Conservation (phyloP, 495 filamentous ascomycete genomes). For the Penicillium manginii region DNA sequence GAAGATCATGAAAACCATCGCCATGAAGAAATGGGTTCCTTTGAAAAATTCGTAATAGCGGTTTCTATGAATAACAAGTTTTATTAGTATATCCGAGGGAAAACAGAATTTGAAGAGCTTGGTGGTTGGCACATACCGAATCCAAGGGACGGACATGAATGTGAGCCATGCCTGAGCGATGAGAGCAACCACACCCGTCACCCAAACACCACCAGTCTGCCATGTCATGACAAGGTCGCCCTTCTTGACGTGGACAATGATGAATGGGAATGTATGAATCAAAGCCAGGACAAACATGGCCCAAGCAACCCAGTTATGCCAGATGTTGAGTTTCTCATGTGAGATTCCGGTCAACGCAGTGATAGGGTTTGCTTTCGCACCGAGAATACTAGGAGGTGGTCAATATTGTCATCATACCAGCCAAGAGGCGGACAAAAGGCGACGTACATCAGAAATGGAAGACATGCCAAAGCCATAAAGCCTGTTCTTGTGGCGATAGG, state of each 20-base stretch:
- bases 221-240: constrained; percentile 55
- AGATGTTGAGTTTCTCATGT: constrained; percentile 58
- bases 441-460: constrained; percentile 54
- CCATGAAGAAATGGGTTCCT: constrained; percentile 54
- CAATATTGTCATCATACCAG: background rate
- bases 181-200: constrained; percentile 59
- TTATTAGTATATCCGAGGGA: background rate
- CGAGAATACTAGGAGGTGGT: constrained; percentile 24
- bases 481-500: constrained; percentile 56
- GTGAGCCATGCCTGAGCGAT: constrained; percentile 59
- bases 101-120: background rate
- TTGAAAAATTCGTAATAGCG: constrained; percentile 66
- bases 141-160: constrained; percentile 50
- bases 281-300: constrained; percentile 57
- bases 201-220: constrained; percentile 50
- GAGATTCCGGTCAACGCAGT: constrained; percentile 56
- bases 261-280: constrained; percentile 62
- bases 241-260: constrained; percentile 53
- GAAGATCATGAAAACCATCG: constrained; percentile 56
- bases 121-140: constrained; percentile 42
- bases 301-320: constrained; percentile 58
- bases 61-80: constrained; percentile 36
- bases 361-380: constrained; percentile 47
- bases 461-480: constrained; percentile 53
- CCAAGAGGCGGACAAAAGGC: constrained; percentile 23